These are phyloP conservation scores for Citrullus colocynthis DNA, from an alignment of 306 rosid genomes.

Conservation along the genomic window DNA sequence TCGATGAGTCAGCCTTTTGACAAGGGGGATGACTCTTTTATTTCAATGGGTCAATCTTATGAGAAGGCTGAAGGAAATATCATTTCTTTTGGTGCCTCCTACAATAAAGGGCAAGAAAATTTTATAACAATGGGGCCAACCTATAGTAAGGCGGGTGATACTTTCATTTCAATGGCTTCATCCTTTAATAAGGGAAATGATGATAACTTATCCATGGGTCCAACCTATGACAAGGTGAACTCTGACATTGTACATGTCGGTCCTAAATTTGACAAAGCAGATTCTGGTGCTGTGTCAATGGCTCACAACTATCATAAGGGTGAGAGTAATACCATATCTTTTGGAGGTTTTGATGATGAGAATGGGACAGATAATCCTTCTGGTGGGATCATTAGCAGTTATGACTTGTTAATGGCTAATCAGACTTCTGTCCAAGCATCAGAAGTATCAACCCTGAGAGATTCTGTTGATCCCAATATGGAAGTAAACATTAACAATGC, in stretches of 20 bases:
- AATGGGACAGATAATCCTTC: conserved; percentile 38
- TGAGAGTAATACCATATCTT: conserved; percentile 52
- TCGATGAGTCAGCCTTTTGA: conserved; percentile 63
- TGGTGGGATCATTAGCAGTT: conserved; percentile 50
- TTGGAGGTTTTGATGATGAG: conserved; percentile 55
- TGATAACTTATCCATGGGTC: conserved; percentile 41
- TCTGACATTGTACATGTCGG: conserved; percentile 33
- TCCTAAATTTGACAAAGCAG: conserved; percentile 41
- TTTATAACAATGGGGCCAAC: conserved; percentile 47
- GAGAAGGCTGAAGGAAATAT: conserved; percentile 45
- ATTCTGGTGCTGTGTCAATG: conserved; percentile 36
- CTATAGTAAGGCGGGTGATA: conserved; percentile 45
- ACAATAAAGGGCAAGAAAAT: conserved; percentile 47
- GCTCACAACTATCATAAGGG: conserved; percentile 40
- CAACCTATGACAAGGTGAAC: conserved; percentile 42
- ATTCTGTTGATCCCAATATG: conserved; percentile 26
- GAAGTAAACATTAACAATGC: conserved; percentile 34
- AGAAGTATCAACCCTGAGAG: conserved; percentile 41
- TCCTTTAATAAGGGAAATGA: conserved; percentile 36
- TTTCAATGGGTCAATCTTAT: conserved; percentile 65
- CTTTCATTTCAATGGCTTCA: conserved; percentile 48
- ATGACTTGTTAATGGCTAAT: conserved; percentile 43
- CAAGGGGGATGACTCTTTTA: conserved; percentile 55
- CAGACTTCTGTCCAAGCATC: conserved; percentile 42
- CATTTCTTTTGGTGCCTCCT: conserved; percentile 53